Base-by-base conservation (phyloP, 768 basidiomycete genomes). In the Tricholoma hemisulphureum region DNA sequence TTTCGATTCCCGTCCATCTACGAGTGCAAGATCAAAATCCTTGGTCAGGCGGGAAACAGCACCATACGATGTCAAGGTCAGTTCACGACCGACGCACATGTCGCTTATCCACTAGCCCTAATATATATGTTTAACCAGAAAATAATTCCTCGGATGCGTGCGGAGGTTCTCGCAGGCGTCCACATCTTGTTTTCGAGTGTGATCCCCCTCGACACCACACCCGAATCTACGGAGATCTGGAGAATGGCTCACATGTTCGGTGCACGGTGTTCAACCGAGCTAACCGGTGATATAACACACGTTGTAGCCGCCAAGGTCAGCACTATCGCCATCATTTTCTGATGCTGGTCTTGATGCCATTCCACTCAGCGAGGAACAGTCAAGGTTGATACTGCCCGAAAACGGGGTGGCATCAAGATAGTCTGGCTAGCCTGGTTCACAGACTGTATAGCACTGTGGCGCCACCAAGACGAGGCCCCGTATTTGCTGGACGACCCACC, bases 161-260 rank as follows among this genome's bases (percentile, higher is more conserved):
- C 77, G 21, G 81, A 84, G 63, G 88, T 92, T 0, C 80, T 98
- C n/a, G 79, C 81, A 32, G 91, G 89, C 26, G 81, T 88, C 26
- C 85, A 90, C 66, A 82, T 99, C 29, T 79, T 96, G 32, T 98
- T 99, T 73, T 98, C 96, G 1, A 93, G 95, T 56, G 86, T 99
- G 37, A 95, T 98, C 56, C 95, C 96, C 4, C 82, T 95, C n/a
- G 89, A 93, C 65, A 87, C 85, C 3, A 78, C 75, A 56, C 89
- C 93, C 34, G 88, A 94, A 70, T 78, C 79, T 49, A 91, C 83
- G 51, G 93, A 94, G 65, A 84, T 93, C 51, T 96, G 93, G 93
- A 80, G 83, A 63, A 80, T 88, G 69, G 93, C 96, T 11, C 80
- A 82, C 49, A 87, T 90, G 74, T 98, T 97, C 64, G 96, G 96